Evolutionary conservation across 1,139 yeast genomes (phyloP), one percentile per base, ranked within the genome.

Genomic region (Diutina mesorugosa): DNA sequence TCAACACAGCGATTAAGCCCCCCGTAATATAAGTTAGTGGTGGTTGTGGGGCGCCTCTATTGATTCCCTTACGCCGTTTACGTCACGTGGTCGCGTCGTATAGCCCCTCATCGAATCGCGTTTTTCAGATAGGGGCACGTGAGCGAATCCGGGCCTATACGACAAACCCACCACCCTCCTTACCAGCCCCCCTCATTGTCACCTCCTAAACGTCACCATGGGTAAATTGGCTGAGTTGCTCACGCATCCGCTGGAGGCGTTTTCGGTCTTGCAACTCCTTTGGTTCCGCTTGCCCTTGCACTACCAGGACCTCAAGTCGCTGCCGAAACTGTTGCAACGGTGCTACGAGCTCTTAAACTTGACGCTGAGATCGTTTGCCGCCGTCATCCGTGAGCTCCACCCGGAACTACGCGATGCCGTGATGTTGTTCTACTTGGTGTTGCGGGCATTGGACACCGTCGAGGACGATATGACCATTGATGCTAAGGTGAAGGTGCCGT

Each of bases 381-480:
- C 96, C 0, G 99, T 93, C 45, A 93, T 93, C 65, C 79, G 81
- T 74, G 97, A 93, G 69, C 78, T 93, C 60, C 88, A 90, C 67
- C 97, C 98, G 0, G 97, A 90, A 65, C 74, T 95, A 62, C 81
- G 96, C 61, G 84, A 84, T 62, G 88, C 87, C 0, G 80, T 89
- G 56, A 84, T 84, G 90, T 61, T 93, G 6, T 93, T 95, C 70
- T 93, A 93, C 70, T 72, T 93, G 60, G 79, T 90, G 35, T 74
- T 93, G 62, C 80, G 99, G 60, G 99, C 96, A 0, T 79, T 95
- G 65, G 99, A 95, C 67, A 95, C 99, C 1, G 79, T 95, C 58
- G 99, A 95, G 69, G 99, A 95, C 70, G 99, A 95, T 67, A 93
- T 91, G 95, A 79, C 93, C 9, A 72, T 95, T 58, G 84, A 82